Conservation (phyloP, 306 rosid species). For the Ceratonia siliqua region DNA sequence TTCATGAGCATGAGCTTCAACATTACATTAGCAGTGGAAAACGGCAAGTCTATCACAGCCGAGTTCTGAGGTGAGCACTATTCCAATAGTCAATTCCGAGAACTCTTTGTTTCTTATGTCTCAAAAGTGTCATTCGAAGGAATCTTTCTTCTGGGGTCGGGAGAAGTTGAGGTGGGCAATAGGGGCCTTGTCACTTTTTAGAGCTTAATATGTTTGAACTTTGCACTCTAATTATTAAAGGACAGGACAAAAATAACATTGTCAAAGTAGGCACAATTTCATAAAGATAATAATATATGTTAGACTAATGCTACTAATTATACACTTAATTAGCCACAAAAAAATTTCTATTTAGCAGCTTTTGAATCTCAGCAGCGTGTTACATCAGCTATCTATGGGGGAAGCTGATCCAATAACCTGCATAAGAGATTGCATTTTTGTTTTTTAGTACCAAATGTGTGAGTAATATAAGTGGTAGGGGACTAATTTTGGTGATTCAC, state of each 20-base stretch:
- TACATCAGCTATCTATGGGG: not conserved
- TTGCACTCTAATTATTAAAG: not conserved
- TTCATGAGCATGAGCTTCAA: constrained; percentile 57
- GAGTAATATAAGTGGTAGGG: constrained; percentile 19
- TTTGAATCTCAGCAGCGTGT: not conserved
- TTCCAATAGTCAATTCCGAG: not conserved
- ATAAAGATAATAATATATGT: not conserved
- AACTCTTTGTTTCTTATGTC: not conserved
- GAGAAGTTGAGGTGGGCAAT: too few relatives aligned
- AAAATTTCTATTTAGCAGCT: not conserved
- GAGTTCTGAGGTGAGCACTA: constrained; percentile 60
- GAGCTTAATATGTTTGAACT: not conserved
- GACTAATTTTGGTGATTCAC: not conserved
- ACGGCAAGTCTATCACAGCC: constrained; percentile 64
- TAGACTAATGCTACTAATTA: too few relatives aligned
- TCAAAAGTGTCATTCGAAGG: not conserved
- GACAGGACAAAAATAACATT: too few relatives aligned
- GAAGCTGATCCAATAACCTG: not conserved
- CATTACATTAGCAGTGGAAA: constrained; percentile 50
- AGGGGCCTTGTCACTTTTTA: too few relatives aligned
- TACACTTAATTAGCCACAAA: not conserved
- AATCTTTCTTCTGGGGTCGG: too few relatives aligned
- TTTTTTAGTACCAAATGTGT: not conserved
- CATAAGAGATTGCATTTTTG: not conserved
- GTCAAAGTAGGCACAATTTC: not conserved